Base-by-base conservation (phyloP, 177 flowering plant species). In the Viscum album region DNA sequence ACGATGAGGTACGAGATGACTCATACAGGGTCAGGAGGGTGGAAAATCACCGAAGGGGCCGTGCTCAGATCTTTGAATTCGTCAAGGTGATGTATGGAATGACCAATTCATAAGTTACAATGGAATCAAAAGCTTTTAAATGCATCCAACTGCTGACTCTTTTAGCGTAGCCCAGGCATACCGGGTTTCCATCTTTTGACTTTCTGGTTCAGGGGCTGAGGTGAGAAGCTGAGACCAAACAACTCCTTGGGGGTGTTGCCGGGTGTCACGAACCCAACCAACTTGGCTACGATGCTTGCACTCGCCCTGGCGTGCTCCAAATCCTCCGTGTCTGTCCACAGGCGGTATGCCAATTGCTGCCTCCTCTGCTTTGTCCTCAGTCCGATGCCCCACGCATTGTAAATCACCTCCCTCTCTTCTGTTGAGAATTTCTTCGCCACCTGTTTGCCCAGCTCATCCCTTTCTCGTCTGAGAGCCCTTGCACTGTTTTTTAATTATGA, bases 41-140 rank as follows among this genome's bases (percentile, higher is more conserved):
- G 99, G 97, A 95, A 85, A 80, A 95, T 95, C 47, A 79, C 82
- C 0, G 91, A 88, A 76, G 97, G 97, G 50, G 92, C 97, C 41
- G 96, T 88, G 50, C 95, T 92, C 59, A 84, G 83, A 76, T 86
- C 97, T 45, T 45, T 45, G 24, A 45, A 45, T 45, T 45, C 21
- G n/a, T n/a, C n/a, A n/a, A n/a, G n/a, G n/a, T n/a, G n/a, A n/a
- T n/a, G n/a, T n/a, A n/a, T n/a, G n/a, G n/a, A n/a, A n/a, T n/a
- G n/a, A n/a, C n/a, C n/a, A 21, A 45, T 45, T 45, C 52, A 45
- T 45, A 37, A 37, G 8, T 39, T 39, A 39, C 45, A 8, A 17
- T 39, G 17, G 45, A 39, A 39, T 8, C 17, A 8, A 39, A 8
- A 39, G 45, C n/a, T n/a, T 39, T 16, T 8, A 56, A 29, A 56